Evolutionary conservation across 1,284 basidiomycete species (phyloP), one percentile per base, ranked within the genome.

Genomic region (Salmacisia buchloeana): DNA sequence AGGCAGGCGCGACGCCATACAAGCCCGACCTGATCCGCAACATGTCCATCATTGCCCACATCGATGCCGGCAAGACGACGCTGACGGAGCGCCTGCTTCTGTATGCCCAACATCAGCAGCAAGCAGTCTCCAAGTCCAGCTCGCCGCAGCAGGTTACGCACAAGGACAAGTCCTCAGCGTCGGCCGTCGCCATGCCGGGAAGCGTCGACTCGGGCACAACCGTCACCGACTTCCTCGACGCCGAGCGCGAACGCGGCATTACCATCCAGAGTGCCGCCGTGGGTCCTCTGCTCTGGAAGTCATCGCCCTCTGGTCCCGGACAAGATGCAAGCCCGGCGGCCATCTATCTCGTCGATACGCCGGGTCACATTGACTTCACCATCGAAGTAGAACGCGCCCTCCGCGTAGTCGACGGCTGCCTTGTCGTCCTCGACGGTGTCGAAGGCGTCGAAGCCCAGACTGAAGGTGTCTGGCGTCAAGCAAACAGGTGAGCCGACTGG

Each of bases 301-400:
- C 35, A 12, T 25, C 35, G 46, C 35, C 15, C 27, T n/a, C n/a
- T 7, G 33, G 21, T 9, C 35, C 35, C 35, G 35, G 6, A 27
- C 35, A 18, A 4, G n/a, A 59, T 23, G 49, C 21, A 27, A 27
- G n/a, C 25, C 31, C 3, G 21, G 29, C 84, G 2, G 67, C 68
- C 0, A 89, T 91, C 80, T 92, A 92, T 72, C 84, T 94, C 39
- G 88, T 94, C 58, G 92, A 94, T 75, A 94, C 91, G 4, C 91
- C 91, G 6, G 91, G 91, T 18, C 91, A 94, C 80, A 90, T 91
- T 6, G 91, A 94, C 80, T 94, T 94, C 81, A 91, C 91, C 2
- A 92, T 94, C 88, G 91, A 94, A 74, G 92, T 94, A 10, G 92
- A 93, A 79, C 89, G 91, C 70, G 91, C 91, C 13, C 91, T 91